Evolutionary conservation across 371 early-diverging fungal genomes (phyloP), one percentile per base, ranked within the genome.

Genomic region (Phascolomyces articulosus): DNA sequence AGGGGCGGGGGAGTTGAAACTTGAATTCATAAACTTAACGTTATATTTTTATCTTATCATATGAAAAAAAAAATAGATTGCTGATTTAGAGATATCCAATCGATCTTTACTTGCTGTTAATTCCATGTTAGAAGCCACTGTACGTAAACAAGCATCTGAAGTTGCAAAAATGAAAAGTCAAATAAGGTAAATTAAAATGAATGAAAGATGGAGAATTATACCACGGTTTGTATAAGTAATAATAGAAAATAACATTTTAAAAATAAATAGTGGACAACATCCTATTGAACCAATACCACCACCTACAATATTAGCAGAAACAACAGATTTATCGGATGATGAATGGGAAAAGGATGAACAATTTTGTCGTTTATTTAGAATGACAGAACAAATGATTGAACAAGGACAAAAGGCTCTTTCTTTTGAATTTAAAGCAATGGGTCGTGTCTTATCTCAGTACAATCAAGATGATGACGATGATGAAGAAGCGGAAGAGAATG

Each of bases 51-150:
- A 44, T n/a, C 24, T 15, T 26, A 7, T n/a, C 44, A 54, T 60
- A 63, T 41, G 29, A 48, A 23, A 11, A 1, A 34, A 27, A 56
- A n/a, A 31, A 60, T 31, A 83, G 84, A 80, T 83, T 63, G 78
- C 70, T 29, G 84, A 84, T 72, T 69, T 84, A 53, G 84, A 84
- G 65, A 73, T 81, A 48, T 79, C 84, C 18, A 78, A 79, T 23
- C 69, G 73, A 31, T 81, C 80, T 29, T 63, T 84, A 51, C 62
- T 79, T 23, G 73, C 78, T 28, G 75, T 81, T 16, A 84, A 84
- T 70, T 68, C 74, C 26, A 80, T 80, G 78, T 56, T 84, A 27
- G 84, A 84, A 60, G 73, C 76, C n/a, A 78, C 77, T 18, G 80
- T 78, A 18, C 69, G 78, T 60, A 79, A 80, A 48, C 82, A 80